A percentile compares a stretch with the other conserved stretches of the same genome.
These are phyloP conservation scores for Dictyostelium brefeldianum DNA, from an alignment of 78 protist species.

Conservation along the genomic window DNA sequence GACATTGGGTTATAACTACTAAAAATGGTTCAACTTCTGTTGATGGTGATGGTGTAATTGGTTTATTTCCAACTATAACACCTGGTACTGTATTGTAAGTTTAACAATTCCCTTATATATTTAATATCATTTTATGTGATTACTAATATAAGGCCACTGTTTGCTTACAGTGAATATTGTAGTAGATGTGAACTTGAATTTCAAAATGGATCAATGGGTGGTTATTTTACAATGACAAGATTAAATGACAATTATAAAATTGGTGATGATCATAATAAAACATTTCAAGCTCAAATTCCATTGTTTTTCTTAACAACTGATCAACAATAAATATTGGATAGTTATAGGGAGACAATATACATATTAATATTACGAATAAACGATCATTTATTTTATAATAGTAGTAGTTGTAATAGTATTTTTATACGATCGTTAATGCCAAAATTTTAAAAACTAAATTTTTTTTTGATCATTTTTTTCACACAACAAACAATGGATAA, in stretches of 20 bases:
- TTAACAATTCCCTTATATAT: too few species aligned
- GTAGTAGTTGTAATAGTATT: too few species aligned
- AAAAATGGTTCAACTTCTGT: too few species aligned
- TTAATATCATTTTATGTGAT: too few species aligned
- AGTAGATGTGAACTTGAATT: not conserved
- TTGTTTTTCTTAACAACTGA: conserved; percentile 7
- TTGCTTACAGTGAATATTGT: conserved; percentile 52
- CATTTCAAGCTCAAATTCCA: conserved; percentile 10
- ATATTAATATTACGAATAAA: not conserved
- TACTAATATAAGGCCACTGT: too few species aligned
- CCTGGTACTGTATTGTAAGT: not conserved
- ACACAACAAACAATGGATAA: too few species aligned
- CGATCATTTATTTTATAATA: not conserved
- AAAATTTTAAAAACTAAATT: too few species aligned
- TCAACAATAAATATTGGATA: conserved; percentile 27
- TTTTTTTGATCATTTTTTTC: too few species aligned
- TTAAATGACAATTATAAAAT: not conserved
- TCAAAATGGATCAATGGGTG: conserved; percentile 6
- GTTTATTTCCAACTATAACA: not conserved
- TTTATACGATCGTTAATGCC: too few species aligned
- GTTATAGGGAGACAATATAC: not conserved
- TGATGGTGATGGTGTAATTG: not conserved
- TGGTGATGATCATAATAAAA: too few species aligned
- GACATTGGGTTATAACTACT: conserved; percentile 16
- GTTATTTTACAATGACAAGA: conserved; percentile 9